These are phyloP conservation scores for Anacardium occidentale DNA, from an alignment of 345 rosid genomes.

Conservation along the genomic window DNA sequence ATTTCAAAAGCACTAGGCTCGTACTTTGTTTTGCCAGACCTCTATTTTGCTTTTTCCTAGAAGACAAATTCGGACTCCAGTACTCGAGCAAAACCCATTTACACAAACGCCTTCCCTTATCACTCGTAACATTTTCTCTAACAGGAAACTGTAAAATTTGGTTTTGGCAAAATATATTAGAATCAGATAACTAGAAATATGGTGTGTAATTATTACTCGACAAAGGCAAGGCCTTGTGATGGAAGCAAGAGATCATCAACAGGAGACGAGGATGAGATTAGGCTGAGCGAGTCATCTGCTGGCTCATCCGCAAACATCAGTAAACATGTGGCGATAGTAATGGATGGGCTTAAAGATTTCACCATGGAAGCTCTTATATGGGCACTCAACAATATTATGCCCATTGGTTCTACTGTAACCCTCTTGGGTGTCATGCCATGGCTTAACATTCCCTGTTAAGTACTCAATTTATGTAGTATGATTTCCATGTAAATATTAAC, in stretches of 20 bases:
- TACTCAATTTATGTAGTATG: neutral
- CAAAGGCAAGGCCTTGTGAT: neutral
- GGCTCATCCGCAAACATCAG: neutral
- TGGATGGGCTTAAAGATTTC: constrained; percentile 50
- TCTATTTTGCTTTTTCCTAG: neutral
- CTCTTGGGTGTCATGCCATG: constrained; percentile 54
- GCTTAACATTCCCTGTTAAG: constrained; percentile 56
- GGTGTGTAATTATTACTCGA: constrained; percentile 1
- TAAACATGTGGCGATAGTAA: constrained; percentile 43
- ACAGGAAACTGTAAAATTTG: too few relatives aligned
- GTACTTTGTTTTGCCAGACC: neutral
- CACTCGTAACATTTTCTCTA: neutral
- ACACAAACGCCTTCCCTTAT: neutral
- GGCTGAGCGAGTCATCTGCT: constrained; percentile 19
- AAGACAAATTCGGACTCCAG: neutral
- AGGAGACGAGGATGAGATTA: constrained; percentile 6
- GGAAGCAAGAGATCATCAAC: constrained; percentile 16
- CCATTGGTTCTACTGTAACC: constrained; percentile 36
- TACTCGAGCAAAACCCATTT: neutral
- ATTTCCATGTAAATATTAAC: too few relatives aligned
- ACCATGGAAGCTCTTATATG: constrained; percentile 39
- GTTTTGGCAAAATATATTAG: neutral
- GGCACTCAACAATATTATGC: constrained; percentile 43
- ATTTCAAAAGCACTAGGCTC: neutral
- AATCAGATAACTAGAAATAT: neutral